Percentiles rank a stretch among this genome's conserved stretches.
These are phyloP conservation scores for barley (Hordeum vulgare) DNA, from an alignment of 176 grass and related monocot species.

Conservation along the genomic window MorexV3_pseudomolecules_assembly NC_058524.1:562035556-562036055, in stretches of 20 bases:
- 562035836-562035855: not conserved
- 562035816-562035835: slow-evolving; percentile 49
- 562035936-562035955: not conserved
- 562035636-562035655: not conserved
- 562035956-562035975: not conserved
- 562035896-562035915: not conserved
- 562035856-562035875: not conserved
- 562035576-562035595: slow-evolving; percentile 63
- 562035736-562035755: slow-evolving; percentile 54
- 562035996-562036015: not conserved
- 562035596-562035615: slow-evolving; percentile 97
- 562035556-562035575: slow-evolving; percentile 43
- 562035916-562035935: not conserved
- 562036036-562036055: too few relatives aligned
- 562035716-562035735: slow-evolving; percentile 38
- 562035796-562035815: slow-evolving; percentile 61
- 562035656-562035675: not conserved
- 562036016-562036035: too few relatives aligned
- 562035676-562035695: slow-evolving; percentile 48
- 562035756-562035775: slow-evolving; percentile 75
- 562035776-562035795: slow-evolving; percentile 70
- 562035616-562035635: not conserved
- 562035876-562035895: not conserved
- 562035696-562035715: slow-evolving; percentile 63
- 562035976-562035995: not conserved